Evolutionary conservation across 2,329 filamentous ascomycete genomes (phyloP), one percentile per base, ranked within the genome.

Genomic region (Penicillium sumatraense): DNA sequence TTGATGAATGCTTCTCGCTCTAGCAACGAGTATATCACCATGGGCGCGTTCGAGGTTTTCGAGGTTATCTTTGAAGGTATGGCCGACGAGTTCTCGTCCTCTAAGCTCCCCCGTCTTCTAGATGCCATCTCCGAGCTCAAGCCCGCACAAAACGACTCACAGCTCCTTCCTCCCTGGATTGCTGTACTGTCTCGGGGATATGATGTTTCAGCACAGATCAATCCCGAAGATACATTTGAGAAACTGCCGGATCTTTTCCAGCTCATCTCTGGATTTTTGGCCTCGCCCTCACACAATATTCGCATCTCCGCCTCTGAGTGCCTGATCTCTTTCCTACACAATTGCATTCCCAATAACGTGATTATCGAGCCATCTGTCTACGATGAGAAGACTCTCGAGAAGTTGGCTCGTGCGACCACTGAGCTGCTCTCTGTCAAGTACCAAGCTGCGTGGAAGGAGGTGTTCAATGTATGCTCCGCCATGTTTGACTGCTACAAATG

Each of bases 1-100:
- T 79, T 99, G 54, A 85, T 99, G 63, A 87, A 87, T 63, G 96
- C 98, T 58, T 93, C 93, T 26, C 88, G 88, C 69, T 93, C 90
- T 8, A 95, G 87, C 73, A 97, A 96, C 72, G 93, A 98, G 72
- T 96, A 93, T 73, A 88, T 99, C 80, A 96, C 93, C 27, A 96
- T 98, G 88, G 89, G 91, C 10, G 90, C 93, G 0, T 97, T 99
- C 66, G 93, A 97, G 62, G 93, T 98, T 3, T 99, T 99, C 67
- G 95, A 99, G 73, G 89, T 96, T 72, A 96, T 98, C 41, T 98
- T 99, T 63, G 89, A 89, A 65, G 89, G 92, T 7, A 93, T 99
- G 89, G 85, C 87, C 14, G 89, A 93, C 62, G 91, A 96, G 63
- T 83, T 93, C 46, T 90, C 93, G 0, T 96, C 92, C 2, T 85